Evolutionary conservation across 768 basidiomycete species (phyloP).

Genomic region (Thelephora ganbajun): DNA sequence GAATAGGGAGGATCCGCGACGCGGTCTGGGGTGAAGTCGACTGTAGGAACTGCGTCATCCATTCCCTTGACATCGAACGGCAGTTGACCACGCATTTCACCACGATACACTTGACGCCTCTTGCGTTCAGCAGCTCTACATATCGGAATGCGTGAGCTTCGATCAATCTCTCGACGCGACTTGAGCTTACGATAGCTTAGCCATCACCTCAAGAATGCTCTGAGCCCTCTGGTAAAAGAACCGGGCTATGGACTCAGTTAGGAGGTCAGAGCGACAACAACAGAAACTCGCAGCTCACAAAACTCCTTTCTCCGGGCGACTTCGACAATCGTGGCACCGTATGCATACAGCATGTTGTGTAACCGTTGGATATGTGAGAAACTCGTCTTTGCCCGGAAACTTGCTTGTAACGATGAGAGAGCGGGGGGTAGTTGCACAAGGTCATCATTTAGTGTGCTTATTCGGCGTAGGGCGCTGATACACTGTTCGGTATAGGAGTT

Average conservation of each 20-base stretch:
- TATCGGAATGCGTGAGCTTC: conserved; percentile 3
- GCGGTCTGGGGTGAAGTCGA: conserved; percentile 69
- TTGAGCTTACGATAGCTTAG: conserved; percentile 62
- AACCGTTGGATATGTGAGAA: conserved; percentile 87
- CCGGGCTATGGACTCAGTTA: conserved; percentile 30
- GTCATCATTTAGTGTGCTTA: conserved; percentile 71
- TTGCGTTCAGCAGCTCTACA: conserved; percentile 62
- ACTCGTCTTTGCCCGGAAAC: conserved; percentile 61
- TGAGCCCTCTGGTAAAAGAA: conserved; percentile 76
- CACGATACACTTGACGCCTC: conserved; percentile 72
- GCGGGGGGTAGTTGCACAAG: conserved; percentile 59
- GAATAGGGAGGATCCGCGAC: conserved; percentile 48
- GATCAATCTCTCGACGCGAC: not conserved
- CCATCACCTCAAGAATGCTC: conserved; percentile 75
- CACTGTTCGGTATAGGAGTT: conserved; percentile 61
- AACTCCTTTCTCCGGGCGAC: conserved; percentile 87
- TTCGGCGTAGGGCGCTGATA: conserved; percentile 53
- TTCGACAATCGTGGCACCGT: conserved; percentile 83
- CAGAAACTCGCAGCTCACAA: conserved; percentile 28
- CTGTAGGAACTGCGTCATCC: conserved; percentile 64
- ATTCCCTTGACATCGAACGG: conserved; percentile 78
- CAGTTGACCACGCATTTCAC: conserved; percentile 72
- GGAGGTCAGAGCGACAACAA: not conserved
- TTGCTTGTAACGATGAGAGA: conserved; percentile 51
- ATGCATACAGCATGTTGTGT: conserved; percentile 84